These are phyloP conservation scores for Pelargonium fulgidum DNA, from an alignment of 441 rosid species.

Conservation along the genomic window DNA sequence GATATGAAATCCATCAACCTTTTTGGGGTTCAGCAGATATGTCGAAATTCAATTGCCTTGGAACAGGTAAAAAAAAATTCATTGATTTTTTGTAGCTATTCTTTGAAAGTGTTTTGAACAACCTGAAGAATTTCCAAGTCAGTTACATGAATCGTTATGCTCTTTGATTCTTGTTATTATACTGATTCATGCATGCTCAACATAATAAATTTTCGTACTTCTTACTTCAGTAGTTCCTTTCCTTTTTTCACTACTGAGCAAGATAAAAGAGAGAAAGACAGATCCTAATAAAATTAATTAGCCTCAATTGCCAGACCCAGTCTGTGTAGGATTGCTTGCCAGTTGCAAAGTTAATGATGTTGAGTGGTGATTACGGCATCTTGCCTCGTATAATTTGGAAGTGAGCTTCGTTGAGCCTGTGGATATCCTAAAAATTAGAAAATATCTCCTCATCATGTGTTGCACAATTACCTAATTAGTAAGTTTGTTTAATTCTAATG, in stretches of 20 bases:
- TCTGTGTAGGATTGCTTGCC: too few species aligned
- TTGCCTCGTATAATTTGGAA: too few species aligned
- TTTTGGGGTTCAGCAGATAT: conserved; percentile 98
- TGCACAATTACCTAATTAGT: too few species aligned
- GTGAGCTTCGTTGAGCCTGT: too few species aligned
- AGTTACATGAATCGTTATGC: background rate
- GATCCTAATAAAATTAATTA: background rate
- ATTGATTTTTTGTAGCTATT: background rate
- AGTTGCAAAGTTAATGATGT: too few species aligned
- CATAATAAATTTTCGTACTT: background rate
- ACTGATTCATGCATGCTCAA: background rate
- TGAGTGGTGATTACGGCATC: too few species aligned
- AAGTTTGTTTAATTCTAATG: too few species aligned
- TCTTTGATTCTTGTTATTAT: background rate
- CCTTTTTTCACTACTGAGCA: background rate
- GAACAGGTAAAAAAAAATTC: conserved; percentile 56
- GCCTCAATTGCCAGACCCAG: too few species aligned
- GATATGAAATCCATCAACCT: conserved; percentile 81
- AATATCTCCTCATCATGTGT: too few species aligned
- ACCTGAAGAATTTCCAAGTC: background rate
- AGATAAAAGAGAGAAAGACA: background rate
- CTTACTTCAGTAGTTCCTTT: background rate
- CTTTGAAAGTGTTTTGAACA: background rate
- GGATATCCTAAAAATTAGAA: too few species aligned
- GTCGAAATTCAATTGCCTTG: conserved; percentile 87